Evolutionary conservation across 2,329 filamentous ascomycete genomes (phyloP), one percentile per base, ranked within the genome.

Genomic region (Celoporthe dispersa): DNA sequence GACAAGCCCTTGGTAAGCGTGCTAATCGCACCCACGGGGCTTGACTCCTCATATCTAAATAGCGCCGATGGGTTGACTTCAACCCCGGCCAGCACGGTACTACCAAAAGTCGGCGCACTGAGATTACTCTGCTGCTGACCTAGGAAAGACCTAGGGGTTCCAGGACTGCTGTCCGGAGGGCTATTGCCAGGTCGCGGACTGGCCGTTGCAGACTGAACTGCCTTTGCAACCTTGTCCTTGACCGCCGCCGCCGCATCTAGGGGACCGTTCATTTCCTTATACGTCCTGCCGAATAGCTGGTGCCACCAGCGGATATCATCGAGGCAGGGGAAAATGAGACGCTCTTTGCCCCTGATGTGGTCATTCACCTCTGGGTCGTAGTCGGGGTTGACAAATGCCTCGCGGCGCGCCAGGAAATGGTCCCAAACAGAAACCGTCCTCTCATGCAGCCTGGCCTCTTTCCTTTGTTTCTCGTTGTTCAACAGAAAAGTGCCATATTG

Each of bases 401-500:
- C 84, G 73, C 88, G 90, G 14, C 94, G 89, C 59, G 92, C 90
- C 9, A 98, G 83, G 80, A 99, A 98, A 78, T 98, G 98, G 74
- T 96, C 92, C 96, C 96, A 99, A 1, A 98, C 96, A 31, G 93
- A 97, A 3, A 92, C 87, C 3, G 94, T 97, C 67, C 88, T 86
- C 75, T 94, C 90, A 53, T 85, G 83, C 0, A 92, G 90, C 37
- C 84, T 86, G 31, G 88, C 87, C 59, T 96, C 92, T 22, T 88
- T 83, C 3, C 96, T 90, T 76, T 97, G 92, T 77, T 94, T 96
- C 79, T 99, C 96, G 68, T 90, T 97, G 81, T 99, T 98, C 81
- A 93, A 97, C 6, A 99, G 85, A 78, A 99, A 99, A 0, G 95
- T 98, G 61, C 96, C 96, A 73, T 98, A 99, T 78, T 99, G 96